These are phyloP conservation scores for Euphorbia tirucalli DNA, from an alignment of 345 rosid genomes.

Conservation along the genomic window DNA sequence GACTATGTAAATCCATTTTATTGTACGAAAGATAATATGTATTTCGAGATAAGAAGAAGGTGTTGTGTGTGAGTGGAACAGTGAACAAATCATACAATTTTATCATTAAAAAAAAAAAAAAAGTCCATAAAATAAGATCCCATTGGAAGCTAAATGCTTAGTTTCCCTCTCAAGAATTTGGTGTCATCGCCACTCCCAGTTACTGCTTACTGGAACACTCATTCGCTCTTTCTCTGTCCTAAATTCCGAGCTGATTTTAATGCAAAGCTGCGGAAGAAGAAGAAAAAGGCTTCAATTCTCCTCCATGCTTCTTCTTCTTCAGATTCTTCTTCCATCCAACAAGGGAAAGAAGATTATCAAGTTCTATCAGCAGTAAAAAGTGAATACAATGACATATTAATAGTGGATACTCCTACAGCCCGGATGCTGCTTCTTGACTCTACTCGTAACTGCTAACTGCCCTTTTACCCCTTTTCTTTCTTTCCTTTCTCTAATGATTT, in stretches of 20 bases:
- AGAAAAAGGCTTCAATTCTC: not conserved
- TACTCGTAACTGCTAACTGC: slow-evolving; percentile 23
- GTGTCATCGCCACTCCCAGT: not conserved
- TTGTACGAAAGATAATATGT: too few species aligned
- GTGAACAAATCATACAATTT: too few species aligned
- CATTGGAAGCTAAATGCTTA: not conserved
- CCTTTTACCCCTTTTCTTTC: not conserved
- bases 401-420: slow-evolving; percentile 57
- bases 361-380: slow-evolving; percentile 56
- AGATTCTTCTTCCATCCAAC: too few species aligned
- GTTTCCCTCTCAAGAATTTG: not conserved
- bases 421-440: slow-evolving; percentile 81
- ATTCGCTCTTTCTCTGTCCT: not conserved
- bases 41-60: too few species aligned
- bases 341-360: slow-evolving; percentile 48
- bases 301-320: not conserved
- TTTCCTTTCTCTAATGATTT: not conserved
- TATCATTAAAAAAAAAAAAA: too few species aligned
- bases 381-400: slow-evolving; percentile 64
- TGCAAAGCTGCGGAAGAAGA: too few species aligned
- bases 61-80: too few species aligned
- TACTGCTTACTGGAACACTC: not conserved
- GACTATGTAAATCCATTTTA: too few species aligned
- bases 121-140: too few species aligned
- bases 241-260: too few species aligned